Base-by-base conservation (phyloP, 129 eudicot genomes). In the Saussurea involucrata region DNA sequence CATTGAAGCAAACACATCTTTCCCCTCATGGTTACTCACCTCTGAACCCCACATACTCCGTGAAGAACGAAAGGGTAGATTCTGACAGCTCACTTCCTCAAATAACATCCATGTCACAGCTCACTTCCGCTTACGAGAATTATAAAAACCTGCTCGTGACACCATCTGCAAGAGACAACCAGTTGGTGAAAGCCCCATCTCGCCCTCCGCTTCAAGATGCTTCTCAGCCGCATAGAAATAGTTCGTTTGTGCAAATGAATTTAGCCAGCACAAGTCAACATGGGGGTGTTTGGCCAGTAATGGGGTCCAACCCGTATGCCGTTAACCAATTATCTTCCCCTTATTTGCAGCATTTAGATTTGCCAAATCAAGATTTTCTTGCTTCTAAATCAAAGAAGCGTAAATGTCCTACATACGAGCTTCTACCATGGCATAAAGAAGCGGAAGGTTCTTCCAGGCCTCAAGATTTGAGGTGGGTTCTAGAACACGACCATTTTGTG, bases 371-470 rank as follows among this genome's bases (percentile, higher is more conserved):
- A 74, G 70, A 75, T 75, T 72, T 66, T 73, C 80, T 78, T 67
- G 73, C 42, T 76, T 64, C 77, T 67, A 83, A 76, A 34, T 77
- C 89, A 40, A 91, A 78, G 80, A 91, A 91, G 83, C 91, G 93
- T n/a, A 90, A 90, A 76, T 25, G 78, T 78, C 75, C 86, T 76
- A 75, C 83, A 31, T 75, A 72, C 66, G 87, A 86, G 76, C 82
- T 80, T 86, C 66, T 83, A 53, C 91, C 93, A 44, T 91, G 91
- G 91, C 85, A 91, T 83, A 81, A 86, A 85, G 97, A 84, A 88
- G 81, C 76, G 12, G 68, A 81, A 68, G 85, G 84, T 76, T 69
- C 75, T 37, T 66, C 58, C 75, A 76, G 83, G 78, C 77, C 79
- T 81, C 88, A 68, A 22, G 61, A 78, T 73, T 71, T 79, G 71